Percentiles rank a stretch among this genome's conserved stretches.
Conservation (phyloP, 345 rosid species). For the Camelina laxa region DNA sequence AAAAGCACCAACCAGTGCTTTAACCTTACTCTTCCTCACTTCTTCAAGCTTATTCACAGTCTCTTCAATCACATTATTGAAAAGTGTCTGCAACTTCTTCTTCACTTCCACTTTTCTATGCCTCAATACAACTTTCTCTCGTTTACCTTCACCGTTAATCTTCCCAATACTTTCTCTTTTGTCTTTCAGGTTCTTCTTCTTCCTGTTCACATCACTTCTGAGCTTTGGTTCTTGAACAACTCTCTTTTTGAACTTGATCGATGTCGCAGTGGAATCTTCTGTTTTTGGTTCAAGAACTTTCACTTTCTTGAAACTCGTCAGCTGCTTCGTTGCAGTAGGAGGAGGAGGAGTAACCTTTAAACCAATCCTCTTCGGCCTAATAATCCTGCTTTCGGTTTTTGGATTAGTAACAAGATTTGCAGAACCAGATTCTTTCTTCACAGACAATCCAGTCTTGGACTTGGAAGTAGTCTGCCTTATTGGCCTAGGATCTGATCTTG, state of each 20-base stretch:
- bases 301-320: slow-evolving; percentile 71
- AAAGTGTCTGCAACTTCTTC: slow-evolving; percentile 71
- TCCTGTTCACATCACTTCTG: slow-evolving; percentile 43
- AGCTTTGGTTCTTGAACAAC: slow-evolving; percentile 44
- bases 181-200: slow-evolving; percentile 67
- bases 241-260: slow-evolving; percentile 58
- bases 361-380: slow-evolving; percentile 53
- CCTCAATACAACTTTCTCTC: slow-evolving; percentile 63
- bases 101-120: slow-evolving; percentile 71
- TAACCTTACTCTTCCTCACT: slow-evolving; percentile 91
- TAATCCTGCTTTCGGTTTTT: slow-evolving; percentile 52
- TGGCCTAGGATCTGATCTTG: slow-evolving; percentile 35
- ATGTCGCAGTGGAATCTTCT: slow-evolving; percentile 48
- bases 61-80: slow-evolving; percentile 93
- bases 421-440: slow-evolving; percentile 36
- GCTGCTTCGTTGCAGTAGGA: slow-evolving; percentile 44
- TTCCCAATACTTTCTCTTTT: slow-evolving; percentile 55
- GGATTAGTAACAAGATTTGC: slow-evolving; percentile 38
- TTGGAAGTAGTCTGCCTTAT: slow-evolving; percentile 32
- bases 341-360: slow-evolving; percentile 46
- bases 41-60: slow-evolving; percentile 88
- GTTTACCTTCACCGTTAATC: slow-evolving; percentile 42
- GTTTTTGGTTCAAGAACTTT: slow-evolving; percentile 63
- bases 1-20: slow-evolving; percentile 97
- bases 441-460: slow-evolving; percentile 30